A percentile compares a stretch with the other conserved stretches of the same genome.
Evolutionary conservation across 2,329 filamentous ascomycete genomes (phyloP).

Genomic region (Colletotrichum lentis): DNA sequence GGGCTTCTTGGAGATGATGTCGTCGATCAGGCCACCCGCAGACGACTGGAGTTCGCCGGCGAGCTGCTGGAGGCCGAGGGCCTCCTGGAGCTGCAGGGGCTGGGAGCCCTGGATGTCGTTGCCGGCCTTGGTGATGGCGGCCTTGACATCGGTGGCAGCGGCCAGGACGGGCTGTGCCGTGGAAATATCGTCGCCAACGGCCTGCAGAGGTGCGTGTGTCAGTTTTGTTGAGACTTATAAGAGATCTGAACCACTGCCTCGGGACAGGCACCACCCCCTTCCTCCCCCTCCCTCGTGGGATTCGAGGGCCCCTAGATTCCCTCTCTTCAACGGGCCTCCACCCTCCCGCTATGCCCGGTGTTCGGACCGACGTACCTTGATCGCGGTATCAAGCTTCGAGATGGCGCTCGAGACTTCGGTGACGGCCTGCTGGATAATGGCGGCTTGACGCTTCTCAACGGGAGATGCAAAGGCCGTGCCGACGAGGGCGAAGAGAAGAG

Average conservation of each 20-base stretch:
- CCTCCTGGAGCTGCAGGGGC: conserved; percentile 40
- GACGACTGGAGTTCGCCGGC: conserved; percentile 39
- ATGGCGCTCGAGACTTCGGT: conserved; percentile 67
- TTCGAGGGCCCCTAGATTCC: not conserved
- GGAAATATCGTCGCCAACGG: conserved; percentile 58
- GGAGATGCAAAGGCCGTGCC: conserved; percentile 31
- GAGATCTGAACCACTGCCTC: not conserved
- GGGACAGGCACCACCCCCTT: no score
- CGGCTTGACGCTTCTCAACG: conserved; percentile 53
- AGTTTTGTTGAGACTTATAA: not conserved
- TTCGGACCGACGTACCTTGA: conserved; percentile 27
- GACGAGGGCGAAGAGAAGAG: conserved; percentile 30
- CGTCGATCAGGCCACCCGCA: conserved; percentile 38
- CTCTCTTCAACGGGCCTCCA: not conserved
- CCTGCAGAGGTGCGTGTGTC: not conserved
- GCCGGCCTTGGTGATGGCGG: conserved; percentile 38
- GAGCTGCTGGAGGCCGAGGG: conserved; percentile 39
- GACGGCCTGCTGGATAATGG: conserved; percentile 65
- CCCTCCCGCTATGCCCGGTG: not conserved
- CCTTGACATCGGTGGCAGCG: conserved; percentile 39
- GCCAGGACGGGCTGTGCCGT: conserved; percentile 47
- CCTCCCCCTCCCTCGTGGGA: not conserved
- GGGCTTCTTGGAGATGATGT: conserved; percentile 42
- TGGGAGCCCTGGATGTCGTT: conserved; percentile 42
- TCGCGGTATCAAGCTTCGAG: conserved; percentile 56